These are phyloP conservation scores for Pogostemon cablin DNA, from an alignment of 257 asterid genomes.

Conservation along the genomic window DNA sequence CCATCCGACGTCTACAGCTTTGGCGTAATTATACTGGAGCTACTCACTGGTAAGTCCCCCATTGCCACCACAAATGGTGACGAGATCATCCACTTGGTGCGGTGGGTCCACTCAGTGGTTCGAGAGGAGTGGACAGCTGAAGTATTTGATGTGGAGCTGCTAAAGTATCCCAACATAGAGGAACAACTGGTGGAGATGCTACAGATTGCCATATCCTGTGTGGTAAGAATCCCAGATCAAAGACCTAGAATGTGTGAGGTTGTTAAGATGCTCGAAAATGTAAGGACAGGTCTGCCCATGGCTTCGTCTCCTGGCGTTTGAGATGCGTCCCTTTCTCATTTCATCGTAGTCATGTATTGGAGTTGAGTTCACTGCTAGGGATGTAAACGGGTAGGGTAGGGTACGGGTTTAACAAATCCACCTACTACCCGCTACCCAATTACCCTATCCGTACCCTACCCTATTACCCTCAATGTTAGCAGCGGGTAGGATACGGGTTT, in stretches of 20 bases:
- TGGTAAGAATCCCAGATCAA: slow-evolving; percentile 62
- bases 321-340: not conserved
- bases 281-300: slow-evolving; percentile 38
- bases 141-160: slow-evolving; percentile 72
- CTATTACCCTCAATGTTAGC: too few species aligned
- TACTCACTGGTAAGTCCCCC: slow-evolving; percentile 74
- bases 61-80: slow-evolving; percentile 64
- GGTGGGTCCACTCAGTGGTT: slow-evolving; percentile 90
- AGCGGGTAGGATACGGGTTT: too few species aligned
- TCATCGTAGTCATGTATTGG: not conserved
- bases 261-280: slow-evolving; percentile 58
- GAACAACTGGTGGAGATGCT: slow-evolving; percentile 80
- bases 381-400: too few species aligned
- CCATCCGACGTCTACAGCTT: slow-evolving; percentile 78
- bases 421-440: too few species aligned
- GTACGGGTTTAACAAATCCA: too few species aligned
- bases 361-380: slow-evolving; percentile 37
- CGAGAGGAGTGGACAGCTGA: slow-evolving; percentile 93
- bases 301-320: slow-evolving; percentile 40
- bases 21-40: slow-evolving; percentile 72
- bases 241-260: slow-evolving; percentile 71
- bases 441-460: too few species aligned
- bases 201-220: slow-evolving; percentile 77
- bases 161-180: slow-evolving; percentile 72
- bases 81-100: slow-evolving; percentile 66